Conservation (phyloP, 805 yeast species). For the Huiozyma sinensis region DNA sequence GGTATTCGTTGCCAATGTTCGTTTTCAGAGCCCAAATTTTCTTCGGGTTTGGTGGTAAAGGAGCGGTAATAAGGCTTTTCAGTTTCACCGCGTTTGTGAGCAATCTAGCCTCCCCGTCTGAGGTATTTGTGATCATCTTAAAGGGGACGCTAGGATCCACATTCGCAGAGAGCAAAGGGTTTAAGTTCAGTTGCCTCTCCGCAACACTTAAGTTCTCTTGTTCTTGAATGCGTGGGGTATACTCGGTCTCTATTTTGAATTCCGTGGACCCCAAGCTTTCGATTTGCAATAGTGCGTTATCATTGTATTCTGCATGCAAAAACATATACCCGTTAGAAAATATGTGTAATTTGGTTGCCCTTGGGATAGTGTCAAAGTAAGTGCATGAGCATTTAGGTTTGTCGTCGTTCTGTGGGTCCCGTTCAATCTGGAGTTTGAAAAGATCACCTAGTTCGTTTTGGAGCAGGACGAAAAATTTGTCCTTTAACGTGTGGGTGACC, state of each 20-base stretch:
- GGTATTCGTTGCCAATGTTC: conserved; percentile 15
- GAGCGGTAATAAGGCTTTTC: conserved; percentile 59
- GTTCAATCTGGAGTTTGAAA: conserved; percentile 51
- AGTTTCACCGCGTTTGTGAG: conserved; percentile 48
- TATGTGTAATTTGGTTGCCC: conserved; percentile 44
- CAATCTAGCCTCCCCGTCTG: conserved; percentile 32
- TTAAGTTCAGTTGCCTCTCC: conserved; percentile 34
- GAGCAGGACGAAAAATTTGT: conserved; percentile 50
- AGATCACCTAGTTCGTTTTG: conserved; percentile 70
- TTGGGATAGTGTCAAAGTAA: conserved; percentile 71
- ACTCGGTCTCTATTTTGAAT: conserved; percentile 3
- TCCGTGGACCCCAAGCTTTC: conserved; percentile 55
- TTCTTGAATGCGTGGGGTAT: conserved; percentile 23
- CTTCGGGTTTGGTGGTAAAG: conserved; percentile 56
- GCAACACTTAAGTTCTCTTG: conserved; percentile 51
- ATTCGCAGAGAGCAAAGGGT: conserved; percentile 42
- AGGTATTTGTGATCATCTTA: conserved; percentile 22
- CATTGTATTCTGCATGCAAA: conserved; percentile 51
- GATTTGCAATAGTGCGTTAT: conserved; percentile 67
- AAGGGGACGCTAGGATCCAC: conserved; percentile 23
- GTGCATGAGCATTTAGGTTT: conserved; percentile 38
- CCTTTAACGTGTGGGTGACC: conserved; percentile 55
- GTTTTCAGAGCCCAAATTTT: conserved; percentile 55
- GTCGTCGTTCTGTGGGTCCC: conserved; percentile 28
- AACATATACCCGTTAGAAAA: conserved; percentile 69